Evolutionary conservation across 306 rosid species (phyloP), one percentile per base, ranked within the genome.

Genomic region (Prinsepia uniflora): DNA sequence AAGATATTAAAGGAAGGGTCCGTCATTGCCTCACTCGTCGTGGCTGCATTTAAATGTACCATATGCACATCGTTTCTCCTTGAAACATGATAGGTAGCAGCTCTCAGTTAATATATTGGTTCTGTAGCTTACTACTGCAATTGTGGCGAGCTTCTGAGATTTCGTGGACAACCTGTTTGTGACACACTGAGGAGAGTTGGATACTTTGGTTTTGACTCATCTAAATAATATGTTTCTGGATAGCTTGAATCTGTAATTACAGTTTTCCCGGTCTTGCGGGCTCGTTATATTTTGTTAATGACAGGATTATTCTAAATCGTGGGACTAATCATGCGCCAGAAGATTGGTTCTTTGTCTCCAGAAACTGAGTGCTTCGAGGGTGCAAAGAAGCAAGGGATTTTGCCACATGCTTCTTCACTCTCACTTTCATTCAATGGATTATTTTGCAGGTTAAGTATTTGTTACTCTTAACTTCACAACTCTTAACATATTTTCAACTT

Each of bases 301-400:
- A 65, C 22, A 52, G 10, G 10, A 3, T 65, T 44, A 30, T 20
- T 43, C 18, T 64, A 7, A 22, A 47, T 24, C 46, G 7, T 48
- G 48, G 70, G 56, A 47, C 41, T 24, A 45, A 19, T 43, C 22
- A 46, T 7, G 14, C 70, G 7, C 56, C 56, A 1, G 71, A 48
- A 48, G 71, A 48, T 47, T 48, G 43, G 59, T 67, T 48, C 15
- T 24, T 49, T 15, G 59, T 10, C 60, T 13, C 57, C 72, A 42
- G 14, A 14, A 24, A 15, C 30, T 5, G 44, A 46, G 44, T 66
- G 43, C 57, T 22, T 47, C 1, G 45, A 18, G 30, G 20, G 20
- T 57, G 11, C 57, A 24, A 65, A 24, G 43, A 46, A 56, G 10
- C 57, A 24, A 65, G 13, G 24, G 15, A 6, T 44, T n/a, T n/a